These are phyloP conservation scores for Coemansia sp. DNA, from an alignment of 192 early-diverging fungal species.

Conservation along the genomic window DNA sequence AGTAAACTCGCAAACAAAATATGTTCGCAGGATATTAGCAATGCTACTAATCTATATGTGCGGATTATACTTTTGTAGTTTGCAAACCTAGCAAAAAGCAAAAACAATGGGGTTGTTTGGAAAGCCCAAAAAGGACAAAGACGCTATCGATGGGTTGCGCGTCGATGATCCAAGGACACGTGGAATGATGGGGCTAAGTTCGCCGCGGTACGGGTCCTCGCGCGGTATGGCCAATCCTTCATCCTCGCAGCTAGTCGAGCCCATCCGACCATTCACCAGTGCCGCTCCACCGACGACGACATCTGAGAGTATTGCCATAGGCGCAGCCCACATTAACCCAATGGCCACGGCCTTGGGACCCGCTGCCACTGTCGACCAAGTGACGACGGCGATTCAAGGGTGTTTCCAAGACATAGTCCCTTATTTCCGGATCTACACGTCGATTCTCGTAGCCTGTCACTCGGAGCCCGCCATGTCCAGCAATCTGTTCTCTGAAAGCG, in stretches of 20 bases:
- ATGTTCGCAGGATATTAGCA: not conserved
- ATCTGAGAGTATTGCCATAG: not conserved
- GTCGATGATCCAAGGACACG: not conserved
- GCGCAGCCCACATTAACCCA: not conserved
- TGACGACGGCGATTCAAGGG: conserved; percentile 19
- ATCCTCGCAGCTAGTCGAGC: not conserved
- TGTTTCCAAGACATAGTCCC: conserved; percentile 33
- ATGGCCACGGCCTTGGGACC: conserved; percentile 4
- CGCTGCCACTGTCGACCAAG: conserved; percentile 28
- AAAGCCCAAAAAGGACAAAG: conserved; percentile 34
- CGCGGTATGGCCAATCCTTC: not conserved
- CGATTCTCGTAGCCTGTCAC: conserved; percentile 46
- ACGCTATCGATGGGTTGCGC: not conserved
- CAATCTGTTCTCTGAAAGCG: conserved; percentile 34
- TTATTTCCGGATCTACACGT: conserved; percentile 49
- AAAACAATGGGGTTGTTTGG: conserved; percentile 40
- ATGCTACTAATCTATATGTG: not conserved
- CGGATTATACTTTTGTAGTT: not conserved
- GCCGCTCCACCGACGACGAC: not conserved
- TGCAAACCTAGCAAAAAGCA: no score
- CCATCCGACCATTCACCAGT: not conserved
- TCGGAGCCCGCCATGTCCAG: conserved; percentile 31
- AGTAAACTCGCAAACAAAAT: not conserved
- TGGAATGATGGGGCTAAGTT: not conserved
- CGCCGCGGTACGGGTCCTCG: conserved; percentile 2